Conservation (phyloP, 805 yeast genomes). For the Lipomyces anomalus region DNA sequence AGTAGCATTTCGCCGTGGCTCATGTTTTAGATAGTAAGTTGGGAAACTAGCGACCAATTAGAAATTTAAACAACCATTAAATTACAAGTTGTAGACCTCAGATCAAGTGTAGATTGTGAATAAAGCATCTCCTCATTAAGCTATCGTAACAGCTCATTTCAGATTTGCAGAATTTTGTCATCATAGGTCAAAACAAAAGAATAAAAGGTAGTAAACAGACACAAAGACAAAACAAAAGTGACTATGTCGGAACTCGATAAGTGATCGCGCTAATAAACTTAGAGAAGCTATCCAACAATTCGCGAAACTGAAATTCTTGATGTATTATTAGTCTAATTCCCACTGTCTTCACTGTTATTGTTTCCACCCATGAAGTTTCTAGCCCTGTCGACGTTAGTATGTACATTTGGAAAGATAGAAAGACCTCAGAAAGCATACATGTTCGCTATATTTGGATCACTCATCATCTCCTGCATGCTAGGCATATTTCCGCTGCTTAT, state of each 20-base stretch:
- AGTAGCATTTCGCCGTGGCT: too few relatives aligned
- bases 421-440: conserved; percentile 5
- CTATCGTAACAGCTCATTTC: conserved; percentile 7
- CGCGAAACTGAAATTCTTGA: neutral
- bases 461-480: conserved; percentile 64
- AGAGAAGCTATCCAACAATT: neutral
- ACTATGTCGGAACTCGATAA: neutral
- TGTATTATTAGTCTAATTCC: neutral
- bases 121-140: conserved; percentile 11
- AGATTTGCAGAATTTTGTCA: conserved; percentile 22
- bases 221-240: neutral
- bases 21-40: too few relatives aligned
- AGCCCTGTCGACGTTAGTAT: conserved; percentile 6
- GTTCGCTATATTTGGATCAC: conserved; percentile 48
- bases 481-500: conserved; percentile 68
- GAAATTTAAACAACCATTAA: too few relatives aligned
- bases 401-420: neutral
- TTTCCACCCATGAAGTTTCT: conserved; percentile 20
- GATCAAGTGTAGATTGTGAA: conserved; percentile 12
- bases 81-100: conserved; percentile 11
- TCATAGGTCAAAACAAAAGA: conserved; percentile 7
- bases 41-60: too few relatives aligned
- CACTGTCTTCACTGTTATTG: neutral
- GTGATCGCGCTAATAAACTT: neutral
- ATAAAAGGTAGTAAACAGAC: neutral